Evolutionary conservation across 2,329 filamentous ascomycete genomes (phyloP).

Genomic region (Dactylellina haptotyla): DNA sequence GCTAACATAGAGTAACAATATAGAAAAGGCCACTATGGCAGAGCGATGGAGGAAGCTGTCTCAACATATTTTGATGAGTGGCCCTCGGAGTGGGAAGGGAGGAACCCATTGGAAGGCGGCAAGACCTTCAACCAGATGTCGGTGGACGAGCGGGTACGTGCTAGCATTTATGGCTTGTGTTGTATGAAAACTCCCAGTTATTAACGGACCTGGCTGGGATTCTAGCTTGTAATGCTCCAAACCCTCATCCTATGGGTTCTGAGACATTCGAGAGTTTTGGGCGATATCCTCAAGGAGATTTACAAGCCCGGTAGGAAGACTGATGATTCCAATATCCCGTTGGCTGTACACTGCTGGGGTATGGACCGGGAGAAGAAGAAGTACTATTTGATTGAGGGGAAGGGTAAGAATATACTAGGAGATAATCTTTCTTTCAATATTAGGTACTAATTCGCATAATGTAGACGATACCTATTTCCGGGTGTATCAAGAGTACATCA

Average conservation of each 20-base stretch:
- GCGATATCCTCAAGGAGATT: constrained; percentile 81
- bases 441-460: too few relatives aligned
- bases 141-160: constrained; percentile 80
- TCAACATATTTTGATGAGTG: constrained; percentile 86
- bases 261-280: constrained; percentile 84
- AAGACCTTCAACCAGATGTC: constrained; percentile 84
- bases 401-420: constrained; percentile 51
- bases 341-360: constrained; percentile 91
- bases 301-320: constrained; percentile 89
- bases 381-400: constrained; percentile 91
- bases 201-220: neutral
- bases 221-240: constrained; percentile 81
- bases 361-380: constrained; percentile 87
- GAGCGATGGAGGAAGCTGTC: constrained; percentile 93
- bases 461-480: constrained; percentile 89
- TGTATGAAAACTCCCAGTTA: neutral
- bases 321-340: constrained; percentile 80
- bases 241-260: constrained; percentile 89
- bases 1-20: constrained; percentile 48
- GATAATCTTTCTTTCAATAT: neutral
- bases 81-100: constrained; percentile 82
- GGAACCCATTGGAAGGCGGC: constrained; percentile 83
- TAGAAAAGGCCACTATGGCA: constrained; percentile 89
- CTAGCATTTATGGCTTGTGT: constrained; percentile 25
- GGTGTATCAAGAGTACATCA: constrained; percentile 86